phyloP scores from a whole-genome alignment of 495 filamentous ascomycete genomes.

The Annulohypoxylon stygium region DNA sequence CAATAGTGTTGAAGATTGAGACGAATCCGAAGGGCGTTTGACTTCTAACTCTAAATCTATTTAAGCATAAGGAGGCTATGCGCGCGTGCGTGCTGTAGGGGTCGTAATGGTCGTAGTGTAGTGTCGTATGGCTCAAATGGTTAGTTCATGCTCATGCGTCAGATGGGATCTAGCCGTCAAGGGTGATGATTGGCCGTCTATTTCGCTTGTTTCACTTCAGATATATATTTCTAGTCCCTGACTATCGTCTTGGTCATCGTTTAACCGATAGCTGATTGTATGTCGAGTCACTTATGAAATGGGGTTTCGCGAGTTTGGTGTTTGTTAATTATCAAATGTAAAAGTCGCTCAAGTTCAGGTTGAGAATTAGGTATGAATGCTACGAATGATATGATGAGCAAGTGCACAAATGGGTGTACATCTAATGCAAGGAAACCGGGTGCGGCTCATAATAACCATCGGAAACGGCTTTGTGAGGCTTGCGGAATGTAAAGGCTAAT shows the following conservation, averaged over 20 bases:
- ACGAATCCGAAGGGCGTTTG: neutral
- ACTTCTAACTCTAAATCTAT: neutral
- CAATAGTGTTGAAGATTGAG: neutral
- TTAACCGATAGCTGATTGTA: neutral
- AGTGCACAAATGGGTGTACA: neutral
- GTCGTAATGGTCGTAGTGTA: neutral
- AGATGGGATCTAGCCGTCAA: conserved; percentile 11
- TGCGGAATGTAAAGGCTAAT: conserved; percentile 36
- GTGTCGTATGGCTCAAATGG: neutral
- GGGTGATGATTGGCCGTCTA: neutral
- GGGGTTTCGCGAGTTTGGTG: neutral
- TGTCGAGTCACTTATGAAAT: neutral
- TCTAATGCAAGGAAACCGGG: conserved; percentile 7
- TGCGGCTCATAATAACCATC: conserved; percentile 36
- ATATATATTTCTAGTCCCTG: neutral
- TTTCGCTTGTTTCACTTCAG: neutral
- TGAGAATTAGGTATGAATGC: neutral
- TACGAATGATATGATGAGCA: no score
- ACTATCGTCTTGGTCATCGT: neutral
- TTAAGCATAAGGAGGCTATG: conserved; percentile 1
- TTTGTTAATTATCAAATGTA: neutral
- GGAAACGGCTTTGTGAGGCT: conserved; percentile 23
- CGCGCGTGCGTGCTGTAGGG: conserved; percentile 9
- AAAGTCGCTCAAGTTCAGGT: neutral
- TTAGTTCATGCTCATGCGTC: conserved; percentile 9